Evolutionary conservation across 2,329 filamentous ascomycete species (phyloP), one percentile per base, ranked within the genome.

Genomic region (Claviceps arundinis): DNA sequence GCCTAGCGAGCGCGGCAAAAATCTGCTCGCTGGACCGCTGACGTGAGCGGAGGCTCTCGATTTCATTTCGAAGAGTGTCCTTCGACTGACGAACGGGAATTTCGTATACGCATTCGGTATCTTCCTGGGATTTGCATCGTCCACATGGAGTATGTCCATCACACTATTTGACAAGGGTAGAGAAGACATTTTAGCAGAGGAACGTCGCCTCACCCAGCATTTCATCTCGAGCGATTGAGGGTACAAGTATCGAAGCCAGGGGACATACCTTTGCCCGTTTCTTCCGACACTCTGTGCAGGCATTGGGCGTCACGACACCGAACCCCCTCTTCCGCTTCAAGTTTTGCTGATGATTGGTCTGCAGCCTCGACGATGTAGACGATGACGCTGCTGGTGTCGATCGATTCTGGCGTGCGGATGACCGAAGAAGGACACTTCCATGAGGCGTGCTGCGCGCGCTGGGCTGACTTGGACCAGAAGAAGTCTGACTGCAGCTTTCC

Each of bases 1-100:
- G 68, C 11, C 70, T 71, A 5, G 68, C 64, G 47, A 84, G 71
- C 9, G 79, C 80, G 3, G 72, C 67, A 30, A 84, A 66, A 48
- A 84, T 72, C 34, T 72, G 71, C 26, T 82, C 76, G 61, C 67
- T 79, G 45, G 73, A 73, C 22, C 71, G 73, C 59, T 81, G 75
- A 43, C 75, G 73, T 16, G 70, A 70, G 47, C 76, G 76, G 38
- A 84, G 65, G 26, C 65, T 65, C 50, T 83, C 80, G 54, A 83
- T 80, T 59, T 83, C 80, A 59, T 68, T 69, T 45, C 80, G 74
- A 5, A 84, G 70, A 50, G 75, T 73, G 55, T 82, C 80, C 55
- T 84, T 84, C 11, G 79, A 82, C 57, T 82, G 79, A 45, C 80
- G 78, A 5, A 83, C 74, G 0, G 80, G 80, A 7, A 81, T 61